phyloP scores from a whole-genome alignment of 441 rosid genomes.

The Biscutella laevigata region DNA sequence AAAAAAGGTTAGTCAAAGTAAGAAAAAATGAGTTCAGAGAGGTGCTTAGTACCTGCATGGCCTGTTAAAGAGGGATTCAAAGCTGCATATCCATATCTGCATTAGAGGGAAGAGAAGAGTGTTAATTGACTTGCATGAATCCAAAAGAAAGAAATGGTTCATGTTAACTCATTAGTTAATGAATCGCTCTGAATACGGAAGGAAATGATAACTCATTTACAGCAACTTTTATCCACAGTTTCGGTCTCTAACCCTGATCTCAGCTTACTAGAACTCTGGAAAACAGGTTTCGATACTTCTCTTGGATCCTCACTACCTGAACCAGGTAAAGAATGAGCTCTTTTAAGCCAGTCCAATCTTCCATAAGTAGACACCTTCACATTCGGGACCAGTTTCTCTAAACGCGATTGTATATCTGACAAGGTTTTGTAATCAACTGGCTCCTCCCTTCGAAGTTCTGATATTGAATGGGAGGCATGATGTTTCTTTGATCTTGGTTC shows the following conservation, averaged over 20 bases:
- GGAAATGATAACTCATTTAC: slow-evolving; percentile 70
- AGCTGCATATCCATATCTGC: slow-evolving; percentile 81
- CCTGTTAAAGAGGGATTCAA: slow-evolving; percentile 58
- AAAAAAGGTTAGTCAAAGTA: background rate
- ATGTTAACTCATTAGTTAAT: too few species aligned
- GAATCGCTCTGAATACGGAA: slow-evolving; percentile 68
- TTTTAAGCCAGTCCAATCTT: slow-evolving; percentile 75
- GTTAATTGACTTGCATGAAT: background rate
- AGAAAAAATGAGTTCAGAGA: background rate
- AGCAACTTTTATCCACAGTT: slow-evolving; percentile 55
- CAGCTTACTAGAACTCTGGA: slow-evolving; percentile 48
- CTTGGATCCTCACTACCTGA: slow-evolving; percentile 51
- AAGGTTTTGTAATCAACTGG: slow-evolving; percentile 46
- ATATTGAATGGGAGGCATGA: slow-evolving; percentile 29
- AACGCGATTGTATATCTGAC: slow-evolving; percentile 47
- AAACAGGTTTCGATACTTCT: slow-evolving; percentile 50
- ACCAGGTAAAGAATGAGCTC: slow-evolving; percentile 59
- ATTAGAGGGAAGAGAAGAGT: slow-evolving; percentile 16
- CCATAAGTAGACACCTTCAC: slow-evolving; percentile 65
- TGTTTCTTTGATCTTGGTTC: slow-evolving; percentile 49
- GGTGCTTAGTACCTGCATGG: slow-evolving; percentile 48
- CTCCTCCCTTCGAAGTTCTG: slow-evolving; percentile 36
- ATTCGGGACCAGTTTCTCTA: slow-evolving; percentile 58
- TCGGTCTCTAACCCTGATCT: slow-evolving; percentile 40
- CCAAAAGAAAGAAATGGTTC: slow-evolving; percentile 9